These are phyloP conservation scores for Magnolia changhungtana DNA, from an alignment of 164 flowering plant species.

Conservation along the genomic window DNA sequence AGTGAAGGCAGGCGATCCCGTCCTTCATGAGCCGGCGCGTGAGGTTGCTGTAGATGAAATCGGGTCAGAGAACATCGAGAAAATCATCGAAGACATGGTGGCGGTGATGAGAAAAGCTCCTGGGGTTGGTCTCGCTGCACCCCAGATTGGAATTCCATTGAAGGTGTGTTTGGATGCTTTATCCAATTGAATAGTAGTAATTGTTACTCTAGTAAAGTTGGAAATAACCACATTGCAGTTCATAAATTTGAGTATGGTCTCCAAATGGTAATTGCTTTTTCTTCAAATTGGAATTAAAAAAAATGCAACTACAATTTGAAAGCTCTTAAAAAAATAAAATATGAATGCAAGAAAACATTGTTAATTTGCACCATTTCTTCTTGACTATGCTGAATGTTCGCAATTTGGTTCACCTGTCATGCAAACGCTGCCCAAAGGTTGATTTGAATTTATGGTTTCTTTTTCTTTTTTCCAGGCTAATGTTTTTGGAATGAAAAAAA, in stretches of 20 bases:
- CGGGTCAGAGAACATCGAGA: slow-evolving; percentile 74
- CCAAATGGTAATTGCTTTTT: neutral
- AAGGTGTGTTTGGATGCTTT: slow-evolving; percentile 26
- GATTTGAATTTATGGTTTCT: too few relatives aligned
- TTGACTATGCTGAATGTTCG: neutral
- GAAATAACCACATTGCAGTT: neutral
- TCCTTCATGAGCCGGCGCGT: slow-evolving; percentile 77
- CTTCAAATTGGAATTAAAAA: neutral
- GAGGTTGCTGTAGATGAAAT: slow-evolving; percentile 66
- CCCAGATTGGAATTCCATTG: slow-evolving; percentile 87
- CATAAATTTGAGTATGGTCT: neutral
- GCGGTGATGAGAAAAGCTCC: slow-evolving; percentile 75
- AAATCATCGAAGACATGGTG: slow-evolving; percentile 80
- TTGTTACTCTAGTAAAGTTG: too few relatives aligned
- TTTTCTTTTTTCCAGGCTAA: too few relatives aligned
- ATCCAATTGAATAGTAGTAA: neutral
- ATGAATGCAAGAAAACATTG: neutral
- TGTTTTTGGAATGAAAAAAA: too few relatives aligned
- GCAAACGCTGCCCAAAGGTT: too few relatives aligned
- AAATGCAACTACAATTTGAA: neutral
- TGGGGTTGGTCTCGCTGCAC: slow-evolving; percentile 98
- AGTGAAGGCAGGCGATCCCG: slow-evolving; percentile 92
- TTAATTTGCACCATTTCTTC: too few relatives aligned
- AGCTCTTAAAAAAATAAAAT: neutral
- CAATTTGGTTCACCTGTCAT: neutral